Conservation (phyloP, 768 basidiomycete species). For the Lactarius akahatsu region DNA sequence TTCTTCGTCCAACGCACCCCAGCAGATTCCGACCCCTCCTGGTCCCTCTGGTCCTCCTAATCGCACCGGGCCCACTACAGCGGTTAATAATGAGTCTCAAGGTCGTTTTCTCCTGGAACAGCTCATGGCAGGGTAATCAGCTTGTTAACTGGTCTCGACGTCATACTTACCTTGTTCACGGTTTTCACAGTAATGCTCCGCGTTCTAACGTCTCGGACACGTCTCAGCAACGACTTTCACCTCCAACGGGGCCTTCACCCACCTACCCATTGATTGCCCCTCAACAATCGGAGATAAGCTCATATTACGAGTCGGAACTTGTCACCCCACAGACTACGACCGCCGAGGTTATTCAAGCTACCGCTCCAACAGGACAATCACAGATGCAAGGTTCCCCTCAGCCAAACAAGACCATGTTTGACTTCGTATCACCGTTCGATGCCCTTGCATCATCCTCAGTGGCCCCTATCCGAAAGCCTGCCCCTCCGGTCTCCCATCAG, state of each 20-base stretch:
- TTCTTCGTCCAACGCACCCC: conserved; percentile 40
- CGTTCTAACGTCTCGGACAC: conserved; percentile 21
- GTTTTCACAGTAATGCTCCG: conserved; percentile 21
- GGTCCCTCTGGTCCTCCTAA: conserved; percentile 51
- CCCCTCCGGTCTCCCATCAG: conserved; percentile 43
- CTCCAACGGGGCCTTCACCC: conserved; percentile 21
- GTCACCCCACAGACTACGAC: conserved; percentile 28
- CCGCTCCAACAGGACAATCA: conserved; percentile 17
- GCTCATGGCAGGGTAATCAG: conserved; percentile 69
- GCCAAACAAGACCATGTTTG: conserved; percentile 79
- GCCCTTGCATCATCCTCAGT: conserved; percentile 57
- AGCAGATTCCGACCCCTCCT: conserved; percentile 72
- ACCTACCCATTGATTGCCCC: conserved; percentile 19
- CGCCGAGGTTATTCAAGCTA: conserved; percentile 26
- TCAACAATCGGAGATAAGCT: conserved; percentile 24
- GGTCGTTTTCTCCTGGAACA: conserved; percentile 77
- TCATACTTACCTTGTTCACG: not conserved
- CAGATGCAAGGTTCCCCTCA: conserved; percentile 58
- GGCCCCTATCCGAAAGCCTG: conserved; percentile 61
- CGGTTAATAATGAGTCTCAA: conserved; percentile 58
- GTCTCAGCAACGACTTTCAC: conserved; percentile 23
- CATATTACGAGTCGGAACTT: conserved; percentile 30
- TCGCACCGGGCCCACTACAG: conserved; percentile 53
- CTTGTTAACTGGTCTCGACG: conserved; percentile 16
- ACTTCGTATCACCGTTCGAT: conserved; percentile 83